A percentile compares a stretch with the other conserved stretches of the same genome.
These are phyloP conservation scores for Candida nemodendra DNA, from an alignment of 805 yeast genomes.

Conservation along the genomic window DNA sequence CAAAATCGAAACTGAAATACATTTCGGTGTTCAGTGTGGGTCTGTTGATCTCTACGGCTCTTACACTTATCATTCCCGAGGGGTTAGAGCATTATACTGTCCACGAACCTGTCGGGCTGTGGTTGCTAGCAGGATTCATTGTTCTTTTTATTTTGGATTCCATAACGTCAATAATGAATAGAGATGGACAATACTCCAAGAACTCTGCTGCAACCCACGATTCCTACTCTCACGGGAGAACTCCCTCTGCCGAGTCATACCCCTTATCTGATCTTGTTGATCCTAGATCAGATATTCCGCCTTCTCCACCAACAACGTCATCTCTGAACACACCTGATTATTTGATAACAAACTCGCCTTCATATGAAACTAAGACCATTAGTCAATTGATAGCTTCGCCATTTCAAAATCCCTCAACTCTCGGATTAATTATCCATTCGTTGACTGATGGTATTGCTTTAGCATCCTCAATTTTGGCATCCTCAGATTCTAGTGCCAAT, in stretches of 20 bases:
- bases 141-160: constrained; percentile 51
- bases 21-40: constrained; percentile 59
- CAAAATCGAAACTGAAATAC: constrained; percentile 31
- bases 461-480: constrained; percentile 51
- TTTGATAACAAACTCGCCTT: neutral
- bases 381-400: constrained; percentile 29
- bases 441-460: constrained; percentile 72
- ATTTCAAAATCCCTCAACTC: constrained; percentile 45
- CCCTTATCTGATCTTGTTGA: constrained; percentile 3
- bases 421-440: constrained; percentile 67
- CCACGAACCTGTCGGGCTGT: constrained; percentile 41
- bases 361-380: constrained; percentile 3
- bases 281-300: constrained; percentile 3
- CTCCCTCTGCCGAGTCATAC: constrained; percentile 3
- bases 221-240: neutral
- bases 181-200: too few relatives aligned
- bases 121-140: constrained; percentile 53
- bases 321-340: neutral
- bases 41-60: constrained; percentile 56
- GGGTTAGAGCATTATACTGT: constrained; percentile 44
- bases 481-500: constrained; percentile 13
- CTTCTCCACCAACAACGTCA: constrained; percentile 9
- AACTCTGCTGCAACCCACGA: neutral
- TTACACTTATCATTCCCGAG: constrained; percentile 63
- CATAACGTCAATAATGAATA: constrained; percentile 11